Evolutionary conservation across 176 grass and related monocot genomes (phyloP), one percentile per base, ranked within the genome.

Genomic region (Musa itinerans): DNA sequence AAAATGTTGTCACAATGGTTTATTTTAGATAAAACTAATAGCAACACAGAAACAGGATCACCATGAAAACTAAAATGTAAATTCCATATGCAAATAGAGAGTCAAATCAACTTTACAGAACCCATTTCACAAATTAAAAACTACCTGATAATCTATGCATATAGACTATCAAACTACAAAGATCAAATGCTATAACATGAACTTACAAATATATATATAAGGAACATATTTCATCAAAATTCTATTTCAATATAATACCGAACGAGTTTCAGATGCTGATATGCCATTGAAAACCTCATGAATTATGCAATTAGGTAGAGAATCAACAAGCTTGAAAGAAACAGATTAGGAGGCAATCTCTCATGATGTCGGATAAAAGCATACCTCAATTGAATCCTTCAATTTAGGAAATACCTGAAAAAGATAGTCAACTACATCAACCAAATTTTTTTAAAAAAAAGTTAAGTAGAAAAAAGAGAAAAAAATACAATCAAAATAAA

Each of bases 331-430:
- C 10, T 67, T 27, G 29, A 25, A 54, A 23, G 24, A 56, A 65
- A 6, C 15, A 43, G 4, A 72, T 68, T 25, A 70, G 63, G 61
- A 13, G 19, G 76, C 34, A 61, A 74, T 13, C 3, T 65, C 11
- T 54, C 2, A 76, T 1, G 14, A 26, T 54, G 57, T 34, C 11
- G 67, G 9, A 69, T 62, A 76, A 53, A 68, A 58, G 49, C 61
- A 53, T 84, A 93, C 94, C 90, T 98, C 94, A 72, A 93, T 85
- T 9, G 76, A 91, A 50, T 89, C 86, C 80, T 88, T 87, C 71
- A 98, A 93, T 80, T 98, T 93, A 77, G 90, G 94, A 59, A 85
- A 98, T 69, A 98, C 86, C 94, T 98, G 82, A 79, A 86, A 24
- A 62, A 80, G 0, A 81, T 68, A 50, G 67, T 57, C 48, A 82